phyloP scores from a whole-genome alignment of 139 green algal genomes.

The Trebouxia sp. region DNA sequence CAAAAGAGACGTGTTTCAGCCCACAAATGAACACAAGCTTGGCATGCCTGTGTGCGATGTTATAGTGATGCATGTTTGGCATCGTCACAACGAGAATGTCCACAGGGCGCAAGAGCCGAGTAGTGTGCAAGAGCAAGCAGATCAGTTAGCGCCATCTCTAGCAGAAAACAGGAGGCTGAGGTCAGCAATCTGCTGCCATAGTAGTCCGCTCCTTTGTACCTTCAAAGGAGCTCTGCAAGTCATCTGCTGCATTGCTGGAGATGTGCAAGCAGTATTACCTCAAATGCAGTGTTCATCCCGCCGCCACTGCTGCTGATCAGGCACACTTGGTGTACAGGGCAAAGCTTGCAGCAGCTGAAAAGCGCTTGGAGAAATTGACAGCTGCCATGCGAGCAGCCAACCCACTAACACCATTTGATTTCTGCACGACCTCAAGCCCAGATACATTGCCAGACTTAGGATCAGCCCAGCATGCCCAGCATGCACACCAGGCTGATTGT shows the following conservation, averaged over 20 bases:
- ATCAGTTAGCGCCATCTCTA: not conserved
- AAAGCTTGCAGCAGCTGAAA: slow-evolving; percentile 1
- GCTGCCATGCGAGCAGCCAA: not conserved
- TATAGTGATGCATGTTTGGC: too few relatives aligned
- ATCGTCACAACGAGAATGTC: too few relatives aligned
- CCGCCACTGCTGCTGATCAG: too few relatives aligned
- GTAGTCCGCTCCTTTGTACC: too few relatives aligned
- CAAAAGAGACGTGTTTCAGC: too few relatives aligned
- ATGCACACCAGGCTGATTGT: not conserved
- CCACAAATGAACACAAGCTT: too few relatives aligned
- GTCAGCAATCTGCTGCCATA: too few relatives aligned
- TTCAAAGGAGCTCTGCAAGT: too few relatives aligned
- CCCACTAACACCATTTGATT: not conserved
- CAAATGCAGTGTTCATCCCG: too few relatives aligned
- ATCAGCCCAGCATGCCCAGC: not conserved
- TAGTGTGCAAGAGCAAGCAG: not conserved
- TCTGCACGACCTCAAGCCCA: not conserved
- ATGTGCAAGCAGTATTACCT: not conserved
- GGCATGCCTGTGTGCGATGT: too few relatives aligned
- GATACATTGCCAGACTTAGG: too few relatives aligned
- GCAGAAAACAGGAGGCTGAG: not conserved
- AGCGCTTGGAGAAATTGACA: not conserved
- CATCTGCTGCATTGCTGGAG: not conserved
- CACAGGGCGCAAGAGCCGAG: not conserved
- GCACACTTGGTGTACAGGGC: not conserved